Evolutionary conservation across 2,329 filamentous ascomycete genomes (phyloP).

Genomic region (Colletotrichum somersetense): DNA sequence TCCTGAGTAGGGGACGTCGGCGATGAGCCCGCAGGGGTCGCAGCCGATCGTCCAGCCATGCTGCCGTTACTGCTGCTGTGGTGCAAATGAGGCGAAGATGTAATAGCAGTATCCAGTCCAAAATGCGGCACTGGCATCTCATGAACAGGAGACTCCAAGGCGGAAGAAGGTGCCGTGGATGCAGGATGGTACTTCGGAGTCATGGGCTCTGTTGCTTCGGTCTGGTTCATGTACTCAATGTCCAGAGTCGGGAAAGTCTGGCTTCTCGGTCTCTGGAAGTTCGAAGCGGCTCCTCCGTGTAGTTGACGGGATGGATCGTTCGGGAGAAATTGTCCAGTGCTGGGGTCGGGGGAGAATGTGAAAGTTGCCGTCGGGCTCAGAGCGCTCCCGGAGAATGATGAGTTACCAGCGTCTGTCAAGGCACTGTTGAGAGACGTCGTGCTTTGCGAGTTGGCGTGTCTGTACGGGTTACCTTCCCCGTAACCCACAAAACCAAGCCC

Average conservation of each 20-base stretch:
- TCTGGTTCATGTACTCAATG: constrained; percentile 67
- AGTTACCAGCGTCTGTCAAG: constrained; percentile 72
- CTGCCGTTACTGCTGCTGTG: constrained; percentile 66
- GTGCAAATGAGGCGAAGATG: constrained; percentile 60
- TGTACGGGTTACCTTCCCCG: constrained; percentile 63
- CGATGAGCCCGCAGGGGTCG: constrained; percentile 64
- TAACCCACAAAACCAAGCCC: constrained; percentile 72
- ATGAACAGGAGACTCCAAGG: constrained; percentile 64
- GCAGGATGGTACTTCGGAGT: constrained; percentile 64
- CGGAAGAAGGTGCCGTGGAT: constrained; percentile 63
- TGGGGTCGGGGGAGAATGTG: constrained; percentile 80
- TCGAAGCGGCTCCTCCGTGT: constrained; percentile 55
- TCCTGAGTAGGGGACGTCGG: constrained; percentile 82
- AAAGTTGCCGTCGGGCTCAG: constrained; percentile 82
- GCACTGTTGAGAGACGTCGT: constrained; percentile 76
- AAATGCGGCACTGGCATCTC: constrained; percentile 59
- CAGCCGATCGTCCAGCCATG: constrained; percentile 52
- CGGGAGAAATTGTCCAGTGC: constrained; percentile 72
- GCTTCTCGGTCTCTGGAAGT: constrained; percentile 82
- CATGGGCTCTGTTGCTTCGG: constrained; percentile 56
- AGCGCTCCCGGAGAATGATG: constrained; percentile 78
- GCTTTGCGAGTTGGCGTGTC: constrained; percentile 75
- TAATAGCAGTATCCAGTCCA: constrained; percentile 55
- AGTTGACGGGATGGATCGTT: constrained; percentile 55
- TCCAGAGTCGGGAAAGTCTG: constrained; percentile 86